A percentile compares a stretch with the other conserved stretches of the same genome.
phyloP scores from a whole-genome alignment of 2,329 filamentous ascomycete species.

The Arachnopeziza araneosa region DNA sequence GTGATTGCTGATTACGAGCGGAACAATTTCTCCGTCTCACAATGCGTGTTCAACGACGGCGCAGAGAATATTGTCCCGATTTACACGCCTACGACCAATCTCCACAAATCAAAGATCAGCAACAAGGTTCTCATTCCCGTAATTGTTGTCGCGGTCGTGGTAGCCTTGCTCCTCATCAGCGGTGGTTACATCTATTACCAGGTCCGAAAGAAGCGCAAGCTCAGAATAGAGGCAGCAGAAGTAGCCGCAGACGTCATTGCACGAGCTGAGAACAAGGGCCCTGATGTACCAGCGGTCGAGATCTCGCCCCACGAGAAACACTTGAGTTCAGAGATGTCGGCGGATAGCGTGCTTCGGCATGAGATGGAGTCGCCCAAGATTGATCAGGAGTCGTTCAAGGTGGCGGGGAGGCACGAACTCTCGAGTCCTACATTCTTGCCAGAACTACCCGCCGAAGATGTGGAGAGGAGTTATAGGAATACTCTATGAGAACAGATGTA shows the following conservation, averaged over 20 bases:
- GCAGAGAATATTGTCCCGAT: neutral
- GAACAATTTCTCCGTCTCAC: constrained; percentile 3
- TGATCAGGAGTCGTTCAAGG: neutral
- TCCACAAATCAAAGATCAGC: neutral
- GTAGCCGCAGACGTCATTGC: neutral
- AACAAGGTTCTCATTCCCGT: neutral
- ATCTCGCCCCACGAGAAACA: neutral
- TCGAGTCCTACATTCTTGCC: neutral
- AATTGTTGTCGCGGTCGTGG: neutral
- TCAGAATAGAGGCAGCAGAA: neutral
- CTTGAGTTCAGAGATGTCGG: neutral
- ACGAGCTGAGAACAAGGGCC: neutral
- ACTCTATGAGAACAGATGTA: neutral
- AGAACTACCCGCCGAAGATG: neutral
- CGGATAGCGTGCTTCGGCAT: neutral
- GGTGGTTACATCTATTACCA: neutral
- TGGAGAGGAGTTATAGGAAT: neutral
- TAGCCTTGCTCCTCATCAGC: neutral
- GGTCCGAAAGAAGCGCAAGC: neutral
- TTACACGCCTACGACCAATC: neutral
- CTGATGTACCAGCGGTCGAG: neutral
- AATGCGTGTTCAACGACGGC: constrained; percentile 1
- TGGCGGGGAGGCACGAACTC: neutral
- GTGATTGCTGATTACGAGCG: constrained; percentile 4
- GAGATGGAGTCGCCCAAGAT: neutral